A percentile compares a stretch with the other conserved stretches of the same genome.
phyloP scores from a whole-genome alignment of 805 yeast species.

The Ogataea pilisensis region DNA sequence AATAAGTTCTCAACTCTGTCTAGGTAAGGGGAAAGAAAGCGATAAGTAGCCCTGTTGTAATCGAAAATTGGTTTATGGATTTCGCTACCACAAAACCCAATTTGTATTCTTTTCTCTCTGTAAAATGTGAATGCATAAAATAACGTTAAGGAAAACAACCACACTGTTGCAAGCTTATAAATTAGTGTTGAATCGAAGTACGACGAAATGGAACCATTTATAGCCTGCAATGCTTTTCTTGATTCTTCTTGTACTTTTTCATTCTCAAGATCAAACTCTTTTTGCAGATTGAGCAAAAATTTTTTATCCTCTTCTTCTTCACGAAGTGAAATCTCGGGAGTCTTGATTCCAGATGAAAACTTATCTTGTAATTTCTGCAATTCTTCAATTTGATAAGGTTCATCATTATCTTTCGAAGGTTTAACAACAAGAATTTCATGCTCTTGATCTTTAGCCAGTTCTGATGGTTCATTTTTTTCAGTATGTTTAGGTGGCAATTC shows the following conservation, averaged over 20 bases:
- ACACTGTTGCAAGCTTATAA: constrained; percentile 9
- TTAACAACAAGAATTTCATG: no score
- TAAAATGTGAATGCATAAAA: constrained; percentile 16
- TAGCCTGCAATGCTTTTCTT: constrained; percentile 14
- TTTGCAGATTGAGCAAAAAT: constrained; percentile 17
- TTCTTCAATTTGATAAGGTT: no score
- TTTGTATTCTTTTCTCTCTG: constrained; percentile 54
- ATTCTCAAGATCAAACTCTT: constrained; percentile 21
- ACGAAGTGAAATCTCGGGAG: constrained; percentile 17
- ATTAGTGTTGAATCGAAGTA: constrained; percentile 3
- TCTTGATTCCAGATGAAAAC: constrained; percentile 8
- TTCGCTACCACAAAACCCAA: constrained; percentile 78
- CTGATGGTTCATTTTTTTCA: no score
- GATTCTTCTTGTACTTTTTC: constrained; percentile 23
- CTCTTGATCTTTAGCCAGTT: no score
- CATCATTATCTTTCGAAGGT: no score
- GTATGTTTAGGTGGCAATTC: no score
- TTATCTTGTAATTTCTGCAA: no score
- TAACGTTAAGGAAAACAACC: constrained; percentile 12
- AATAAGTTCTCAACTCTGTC: constrained; percentile 41
- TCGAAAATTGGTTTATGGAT: constrained; percentile 36
- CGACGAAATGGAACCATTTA: constrained; percentile 7
- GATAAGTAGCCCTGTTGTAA: constrained; percentile 8
- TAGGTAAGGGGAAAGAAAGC: constrained; percentile 23
- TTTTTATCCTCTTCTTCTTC: constrained; percentile 12